A percentile compares a stretch with the other conserved stretches of the same genome.
Evolutionary conservation across 441 rosid genomes (phyloP).

Genomic region (Pelargonium cotyledonis): DNA sequence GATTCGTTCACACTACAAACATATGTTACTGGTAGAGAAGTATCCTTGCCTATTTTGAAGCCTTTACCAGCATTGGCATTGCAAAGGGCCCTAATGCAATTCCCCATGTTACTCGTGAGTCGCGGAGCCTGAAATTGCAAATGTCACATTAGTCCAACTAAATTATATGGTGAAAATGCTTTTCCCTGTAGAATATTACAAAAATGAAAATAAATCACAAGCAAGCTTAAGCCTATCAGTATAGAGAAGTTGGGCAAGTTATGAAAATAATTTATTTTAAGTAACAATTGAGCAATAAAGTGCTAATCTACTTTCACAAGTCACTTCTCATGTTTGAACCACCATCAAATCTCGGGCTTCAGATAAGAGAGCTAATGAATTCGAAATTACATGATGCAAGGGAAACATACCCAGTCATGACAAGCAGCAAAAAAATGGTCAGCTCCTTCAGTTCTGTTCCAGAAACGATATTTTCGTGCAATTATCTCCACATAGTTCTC

Average conservation of each 20-base stretch:
- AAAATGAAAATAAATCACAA: neutral
- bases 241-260: neutral
- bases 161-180: neutral
- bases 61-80: slow-evolving; percentile 70
- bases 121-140: slow-evolving; percentile 48
- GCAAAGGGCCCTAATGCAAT: slow-evolving; percentile 64
- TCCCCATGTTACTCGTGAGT: slow-evolving; percentile 50
- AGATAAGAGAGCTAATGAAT: neutral
- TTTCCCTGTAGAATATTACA: slow-evolving; percentile 1
- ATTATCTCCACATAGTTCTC: slow-evolving; percentile 51
- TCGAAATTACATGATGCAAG: slow-evolving; percentile 11
- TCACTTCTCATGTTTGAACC: neutral
- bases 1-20: slow-evolving; percentile 58
- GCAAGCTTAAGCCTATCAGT: too few species aligned
- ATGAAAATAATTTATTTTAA: neutral
- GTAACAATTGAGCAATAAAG: neutral
- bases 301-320: neutral
- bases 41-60: slow-evolving; percentile 66
- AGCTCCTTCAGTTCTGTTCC: slow-evolving; percentile 79
- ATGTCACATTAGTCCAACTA: slow-evolving; percentile 20
- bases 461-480: slow-evolving; percentile 57
- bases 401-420: slow-evolving; percentile 87
- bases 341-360: neutral
- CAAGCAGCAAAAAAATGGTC: slow-evolving; percentile 91
- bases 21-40: slow-evolving; percentile 65